Evolutionary conservation across 305 asterid genomes (phyloP).

Genomic region (Rubia peregrina): DNA sequence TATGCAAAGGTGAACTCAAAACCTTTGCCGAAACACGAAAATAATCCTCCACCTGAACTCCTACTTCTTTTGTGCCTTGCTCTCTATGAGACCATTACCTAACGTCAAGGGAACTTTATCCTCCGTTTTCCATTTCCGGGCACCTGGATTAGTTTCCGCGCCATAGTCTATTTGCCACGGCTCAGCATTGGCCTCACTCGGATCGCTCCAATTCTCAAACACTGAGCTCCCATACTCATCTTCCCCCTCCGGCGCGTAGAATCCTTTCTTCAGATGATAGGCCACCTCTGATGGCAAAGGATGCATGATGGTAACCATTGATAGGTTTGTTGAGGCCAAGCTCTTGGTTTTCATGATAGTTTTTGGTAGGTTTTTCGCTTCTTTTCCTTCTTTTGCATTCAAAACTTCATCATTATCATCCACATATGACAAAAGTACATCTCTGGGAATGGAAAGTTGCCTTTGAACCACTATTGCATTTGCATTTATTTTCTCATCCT

Average conservation of each 20-base stretch:
- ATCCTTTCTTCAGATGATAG: conserved; percentile 18
- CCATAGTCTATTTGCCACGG: neutral
- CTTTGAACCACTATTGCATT: neutral
- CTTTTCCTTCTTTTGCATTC: neutral
- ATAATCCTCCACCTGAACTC: conserved; percentile 25
- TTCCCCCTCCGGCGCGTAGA: conserved; percentile 8
- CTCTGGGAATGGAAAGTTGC: conserved; percentile 1
- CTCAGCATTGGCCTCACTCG: neutral
- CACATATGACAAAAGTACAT: neutral
- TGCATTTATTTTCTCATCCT: neutral
- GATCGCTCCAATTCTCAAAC: conserved; percentile 26
- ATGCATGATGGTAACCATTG: conserved; percentile 14
- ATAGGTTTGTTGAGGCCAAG: conserved; percentile 12
- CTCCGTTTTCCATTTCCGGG: conserved; percentile 1
- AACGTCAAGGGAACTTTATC: neutral
- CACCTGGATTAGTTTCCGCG: neutral
- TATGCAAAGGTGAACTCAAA: conserved; percentile 46
- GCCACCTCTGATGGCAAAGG: conserved; percentile 26
- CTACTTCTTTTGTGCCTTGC: conserved; percentile 10
- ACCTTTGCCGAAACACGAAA: conserved; percentile 52
- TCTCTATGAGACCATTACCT: neutral
- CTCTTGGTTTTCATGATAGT: neutral
- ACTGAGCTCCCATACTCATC: conserved; percentile 17
- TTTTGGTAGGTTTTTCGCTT: neutral
- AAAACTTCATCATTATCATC: neutral